Base-by-base conservation (phyloP, 768 basidiomycete species). In the Suillus brevipes region DNA sequence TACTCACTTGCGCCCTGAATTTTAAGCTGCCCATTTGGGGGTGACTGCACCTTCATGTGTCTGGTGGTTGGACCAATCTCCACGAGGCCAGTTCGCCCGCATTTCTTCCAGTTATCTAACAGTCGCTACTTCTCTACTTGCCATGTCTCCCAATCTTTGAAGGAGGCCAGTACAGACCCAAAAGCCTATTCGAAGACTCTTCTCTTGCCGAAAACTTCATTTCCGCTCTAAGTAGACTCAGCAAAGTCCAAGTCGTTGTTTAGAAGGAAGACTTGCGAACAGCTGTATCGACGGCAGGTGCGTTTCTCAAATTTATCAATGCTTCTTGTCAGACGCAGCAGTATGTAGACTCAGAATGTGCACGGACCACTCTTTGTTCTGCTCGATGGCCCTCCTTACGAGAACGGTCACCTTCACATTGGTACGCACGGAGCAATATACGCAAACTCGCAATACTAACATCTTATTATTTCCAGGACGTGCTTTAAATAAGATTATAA, bases 361-460 rank as follows among this genome's bases (percentile, higher is more conserved):
- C 79, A 83, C 40, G 85, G 91, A 3, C 85, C 88, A 1, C 72
- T 87, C 37, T 99, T 95, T 71, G 89, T 97, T 14, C 80, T 96
- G 60, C 95, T 96, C 69, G 97, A 99, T 75, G 97, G 97, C 0
- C 97, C 97, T 40, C 97, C 97, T 0, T 99, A 99, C 72, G 97
- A 97, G 2, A 99, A 99, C 73, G 97, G 97, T 0, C 86, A 93
- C 74, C 79, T 99, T 52, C 97, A 99, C 74, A 95, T 96, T 82
- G 97, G 96, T 97, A 68, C 65, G 79, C 57, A 37, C 45, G 23
- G 36, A 36, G 52, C 3, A 13, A 37, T 25, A 13, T 12, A 60
- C 25, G 31, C 40, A 53, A 13, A 25, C 9, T n/a, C 36, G 34
- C 36, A 18, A 31, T 2, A 25, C 20, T 37, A 43, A 67, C 28